Base-by-base conservation (phyloP, 2,329 filamentous ascomycete species). In the Aspergillus ochraceus region DNA sequence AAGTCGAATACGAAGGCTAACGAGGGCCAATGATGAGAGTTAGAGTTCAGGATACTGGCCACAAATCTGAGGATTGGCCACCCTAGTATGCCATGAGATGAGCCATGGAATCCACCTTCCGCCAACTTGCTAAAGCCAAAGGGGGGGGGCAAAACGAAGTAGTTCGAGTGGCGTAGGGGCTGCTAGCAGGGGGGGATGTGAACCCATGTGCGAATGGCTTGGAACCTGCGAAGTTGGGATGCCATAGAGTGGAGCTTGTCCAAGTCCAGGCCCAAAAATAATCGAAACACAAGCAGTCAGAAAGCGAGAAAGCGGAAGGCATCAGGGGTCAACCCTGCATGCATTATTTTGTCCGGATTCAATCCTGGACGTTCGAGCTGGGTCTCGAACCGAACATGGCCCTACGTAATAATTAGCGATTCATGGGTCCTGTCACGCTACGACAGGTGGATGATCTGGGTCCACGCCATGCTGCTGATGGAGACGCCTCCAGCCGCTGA, bases 21-120 rank as follows among this genome's bases (percentile, higher is more conserved):
- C 52, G 42, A 50, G 36, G n/a, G 17, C 61, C 59, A 61, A 63
- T 63, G 20, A 39, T 11, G 45, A 20, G 45, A 20, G 19, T 47
- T 47, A 47, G 45, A 22, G 45, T 47, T 47, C 20, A 58, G 24
- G 11, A 29, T 24, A 52, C 49, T 30, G 42, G 54, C 14, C 19
- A 17, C 47, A 26, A 32, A 30, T 30, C 39, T 47, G 22, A 17
- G 6, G 20, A 51, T 58, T 49, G 45, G 49, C 58, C 32, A 53
- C 45, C 19, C 10, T 53, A 19, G 51, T 26, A 29, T 19, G 12
- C 10, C 46, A 24, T 32, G 8, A 45, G 52, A 24, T 32, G 8
- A 45, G 52, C 49, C 22, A 24, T 49, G 10, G 24, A 52, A 42
- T 8, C 36, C 36, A 42, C 36, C 36, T 42, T 42, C 36, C 36